phyloP scores from a whole-genome alignment of 352 stramenopile species.

The Globisporangium cederbergense region DNA sequence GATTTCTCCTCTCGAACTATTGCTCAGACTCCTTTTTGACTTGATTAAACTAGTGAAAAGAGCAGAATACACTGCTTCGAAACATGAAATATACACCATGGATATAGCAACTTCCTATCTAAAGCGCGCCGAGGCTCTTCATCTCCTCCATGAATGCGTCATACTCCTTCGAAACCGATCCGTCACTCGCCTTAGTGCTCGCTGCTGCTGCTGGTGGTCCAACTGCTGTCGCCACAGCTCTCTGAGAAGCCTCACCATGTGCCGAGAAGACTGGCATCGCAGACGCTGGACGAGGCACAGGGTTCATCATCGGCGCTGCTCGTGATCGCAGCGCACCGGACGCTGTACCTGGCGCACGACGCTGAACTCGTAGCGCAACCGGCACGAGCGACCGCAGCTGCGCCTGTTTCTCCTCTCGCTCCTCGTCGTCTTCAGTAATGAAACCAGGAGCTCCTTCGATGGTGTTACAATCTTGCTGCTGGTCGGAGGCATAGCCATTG shows the following conservation, averaged over 20 bases:
- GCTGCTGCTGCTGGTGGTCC: background rate
- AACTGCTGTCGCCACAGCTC: background rate
- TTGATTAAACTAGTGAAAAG: background rate
- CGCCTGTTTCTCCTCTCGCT: conserved; percentile 33
- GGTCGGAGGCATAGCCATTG: conserved; percentile 6
- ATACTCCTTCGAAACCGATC: conserved; percentile 51
- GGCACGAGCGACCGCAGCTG: conserved; percentile 58
- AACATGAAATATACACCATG: no score
- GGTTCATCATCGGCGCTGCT: conserved; percentile 18
- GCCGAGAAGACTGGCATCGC: conserved; percentile 6
- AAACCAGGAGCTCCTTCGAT: background rate
- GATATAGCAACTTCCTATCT: no score
- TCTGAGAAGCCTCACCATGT: conserved; percentile 4
- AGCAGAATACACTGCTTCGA: no score
- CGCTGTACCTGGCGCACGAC: conserved; percentile 16
- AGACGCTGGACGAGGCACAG: conserved; percentile 18
- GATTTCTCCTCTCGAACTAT: no score
- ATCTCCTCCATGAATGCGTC: conserved; percentile 77
- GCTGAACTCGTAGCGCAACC: conserved; percentile 55
- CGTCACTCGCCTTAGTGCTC: background rate
- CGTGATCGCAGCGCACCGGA: conserved; percentile 1
- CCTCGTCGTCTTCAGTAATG: conserved; percentile 26
- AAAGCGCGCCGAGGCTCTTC: conserved; percentile 21
- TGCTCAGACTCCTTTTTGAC: no score
- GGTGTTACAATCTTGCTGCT: background rate